Percentiles rank a stretch among this genome's conserved stretches.
Evolutionary conservation across 148 eudicot genomes (phyloP).

Genomic region (Rhododendron henanense): DNA sequence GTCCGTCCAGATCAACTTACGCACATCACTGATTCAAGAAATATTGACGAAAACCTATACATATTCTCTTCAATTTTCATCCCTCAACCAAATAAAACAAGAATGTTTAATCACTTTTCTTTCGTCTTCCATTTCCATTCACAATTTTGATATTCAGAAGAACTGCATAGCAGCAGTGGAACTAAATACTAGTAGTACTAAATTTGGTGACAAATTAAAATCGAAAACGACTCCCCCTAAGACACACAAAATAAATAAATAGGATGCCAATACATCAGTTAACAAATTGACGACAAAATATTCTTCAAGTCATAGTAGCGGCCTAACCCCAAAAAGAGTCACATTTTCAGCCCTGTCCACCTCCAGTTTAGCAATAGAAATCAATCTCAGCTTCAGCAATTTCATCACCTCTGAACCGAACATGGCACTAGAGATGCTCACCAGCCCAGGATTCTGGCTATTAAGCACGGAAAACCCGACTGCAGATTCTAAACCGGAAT

Average conservation of each 20-base stretch:
- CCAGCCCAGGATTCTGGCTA: constrained; percentile 83
- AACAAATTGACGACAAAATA: not conserved
- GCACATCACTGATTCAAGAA: not conserved
- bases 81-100: not conserved
- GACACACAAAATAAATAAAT: not conserved
- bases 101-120: not conserved
- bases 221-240: not conserved
- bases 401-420: constrained; percentile 35
- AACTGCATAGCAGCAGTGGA: not conserved
- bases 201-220: not conserved
- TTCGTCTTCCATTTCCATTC: not conserved
- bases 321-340: constrained; percentile 14
- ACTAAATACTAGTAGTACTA: not conserved
- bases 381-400: constrained; percentile 30
- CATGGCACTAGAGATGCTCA: constrained; percentile 45
- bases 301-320: not conserved
- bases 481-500: constrained; percentile 58
- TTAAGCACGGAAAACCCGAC: constrained; percentile 55
- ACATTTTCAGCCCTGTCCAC: constrained; percentile 14
- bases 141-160: not conserved
- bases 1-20: too few species aligned
- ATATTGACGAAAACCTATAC: not conserved
- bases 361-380: constrained; percentile 10
- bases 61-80: not conserved
- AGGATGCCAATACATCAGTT: not conserved